Conservation (phyloP, 768 basidiomycete species). For the Lactifluus pinguis region DNA sequence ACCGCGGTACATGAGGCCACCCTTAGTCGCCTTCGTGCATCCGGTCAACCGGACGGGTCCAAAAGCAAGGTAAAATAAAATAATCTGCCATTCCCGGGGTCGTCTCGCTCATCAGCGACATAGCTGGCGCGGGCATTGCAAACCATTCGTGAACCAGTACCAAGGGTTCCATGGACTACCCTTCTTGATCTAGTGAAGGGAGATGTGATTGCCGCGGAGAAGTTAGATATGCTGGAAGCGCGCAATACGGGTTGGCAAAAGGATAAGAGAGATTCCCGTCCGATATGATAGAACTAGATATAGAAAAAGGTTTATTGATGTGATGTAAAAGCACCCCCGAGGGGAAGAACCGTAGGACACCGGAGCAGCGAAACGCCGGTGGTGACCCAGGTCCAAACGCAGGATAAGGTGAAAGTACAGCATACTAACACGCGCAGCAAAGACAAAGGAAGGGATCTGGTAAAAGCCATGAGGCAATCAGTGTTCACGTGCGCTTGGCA, state of each 20-base stretch:
- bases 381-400: not conserved
- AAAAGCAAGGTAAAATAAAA: slow-evolving; percentile 6
- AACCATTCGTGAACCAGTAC: slow-evolving; percentile 41
- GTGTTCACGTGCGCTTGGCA: not conserved
- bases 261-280: slow-evolving; percentile 8
- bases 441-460: not conserved
- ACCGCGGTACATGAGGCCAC: slow-evolving; percentile 40
- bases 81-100: not conserved
- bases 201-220: slow-evolving; percentile 62
- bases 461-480: not conserved
- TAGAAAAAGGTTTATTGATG: not conserved
- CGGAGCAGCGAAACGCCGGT: not conserved
- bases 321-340: not conserved
- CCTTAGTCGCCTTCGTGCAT: slow-evolving; percentile 41
- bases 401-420: too few species aligned
- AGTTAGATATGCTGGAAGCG: slow-evolving; percentile 44
- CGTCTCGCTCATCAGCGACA: slow-evolving; percentile 2
- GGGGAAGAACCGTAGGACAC: not conserved
- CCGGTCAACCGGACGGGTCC: slow-evolving; percentile 36
- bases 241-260: slow-evolving; percentile 2
- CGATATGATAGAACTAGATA: not conserved
- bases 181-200: slow-evolving; percentile 50
- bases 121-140: slow-evolving; percentile 51
- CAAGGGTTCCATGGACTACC: slow-evolving; percentile 35
- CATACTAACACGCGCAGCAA: not conserved